phyloP scores from a whole-genome alignment of 2,329 filamentous ascomycete genomes.

The Neocucurbitaria cava region DNA sequence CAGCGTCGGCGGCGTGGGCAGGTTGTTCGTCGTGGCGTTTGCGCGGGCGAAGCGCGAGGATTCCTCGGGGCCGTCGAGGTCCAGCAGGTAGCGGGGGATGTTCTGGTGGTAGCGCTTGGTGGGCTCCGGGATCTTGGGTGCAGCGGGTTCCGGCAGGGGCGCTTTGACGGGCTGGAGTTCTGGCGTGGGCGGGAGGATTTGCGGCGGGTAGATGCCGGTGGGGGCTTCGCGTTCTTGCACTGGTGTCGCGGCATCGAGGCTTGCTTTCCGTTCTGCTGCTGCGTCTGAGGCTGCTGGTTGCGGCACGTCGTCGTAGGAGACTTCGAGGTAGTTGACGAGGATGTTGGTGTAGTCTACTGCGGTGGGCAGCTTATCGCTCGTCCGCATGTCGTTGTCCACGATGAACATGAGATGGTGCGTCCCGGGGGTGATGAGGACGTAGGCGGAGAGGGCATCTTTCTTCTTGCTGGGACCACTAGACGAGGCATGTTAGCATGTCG shows the following conservation, averaged over 20 bases:
- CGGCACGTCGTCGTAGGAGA: slow-evolving; percentile 75
- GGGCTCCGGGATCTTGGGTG: slow-evolving; percentile 34
- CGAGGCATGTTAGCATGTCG: slow-evolving; percentile 35
- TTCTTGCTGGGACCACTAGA: slow-evolving; percentile 51
- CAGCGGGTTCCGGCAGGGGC: slow-evolving; percentile 32
- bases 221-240: slow-evolving; percentile 36
- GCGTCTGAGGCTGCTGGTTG: slow-evolving; percentile 23
- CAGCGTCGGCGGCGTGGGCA: slow-evolving; percentile 83
- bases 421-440: slow-evolving; percentile 84
- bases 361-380: slow-evolving; percentile 84
- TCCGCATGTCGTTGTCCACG: slow-evolving; percentile 91
- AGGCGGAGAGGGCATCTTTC: slow-evolving; percentile 72
- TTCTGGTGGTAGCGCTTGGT: slow-evolving; percentile 70
- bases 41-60: slow-evolving; percentile 76
- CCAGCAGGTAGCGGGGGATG: slow-evolving; percentile 84
- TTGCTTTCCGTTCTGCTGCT: slow-evolving; percentile 26
- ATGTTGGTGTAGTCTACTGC: slow-evolving; percentile 98
- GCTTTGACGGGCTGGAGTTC: slow-evolving; percentile 33
- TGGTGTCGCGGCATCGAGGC: slow-evolving; percentile 27
- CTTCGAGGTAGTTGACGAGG: slow-evolving; percentile 97
- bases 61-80: slow-evolving; percentile 86
- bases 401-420: slow-evolving; percentile 98
- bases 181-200: slow-evolving; percentile 54
- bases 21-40: slow-evolving; percentile 74
- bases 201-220: slow-evolving; percentile 37